Conservation (phyloP, 2,329 filamentous ascomycete species). For the Cordyceps javanica region DNA sequence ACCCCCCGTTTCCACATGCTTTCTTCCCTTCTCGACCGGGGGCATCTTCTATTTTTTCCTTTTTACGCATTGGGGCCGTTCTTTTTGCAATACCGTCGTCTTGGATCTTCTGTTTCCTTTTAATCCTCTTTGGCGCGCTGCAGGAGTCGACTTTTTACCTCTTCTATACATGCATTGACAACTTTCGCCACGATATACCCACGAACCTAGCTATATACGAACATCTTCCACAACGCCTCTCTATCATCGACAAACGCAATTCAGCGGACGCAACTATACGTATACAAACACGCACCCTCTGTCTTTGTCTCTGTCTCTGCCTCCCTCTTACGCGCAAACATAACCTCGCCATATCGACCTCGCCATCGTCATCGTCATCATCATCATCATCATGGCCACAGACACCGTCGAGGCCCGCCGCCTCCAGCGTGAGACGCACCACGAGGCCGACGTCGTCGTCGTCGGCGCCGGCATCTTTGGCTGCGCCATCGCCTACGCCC, state of each 20-base stretch:
- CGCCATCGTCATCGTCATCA: no score
- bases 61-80: neutral
- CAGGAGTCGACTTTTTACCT: neutral
- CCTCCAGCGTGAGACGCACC: slow-evolving; percentile 46
- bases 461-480: slow-evolving; percentile 89
- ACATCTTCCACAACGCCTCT: no score
- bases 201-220: no score
- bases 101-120: neutral
- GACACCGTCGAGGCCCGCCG: slow-evolving; percentile 34
- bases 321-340: no score
- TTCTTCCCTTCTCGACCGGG: neutral
- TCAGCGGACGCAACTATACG: no score
- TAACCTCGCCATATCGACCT: neutral
- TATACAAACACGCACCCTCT: no score
- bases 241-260: no score
- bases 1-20: slow-evolving; percentile 12
- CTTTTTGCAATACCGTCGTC: no score
- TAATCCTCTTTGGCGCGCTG: no score
- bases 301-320: no score
- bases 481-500: slow-evolving; percentile 75
- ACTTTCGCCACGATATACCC: neutral
- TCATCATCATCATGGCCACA: slow-evolving; percentile 8
- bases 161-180: neutral
- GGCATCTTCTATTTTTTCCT: neutral
- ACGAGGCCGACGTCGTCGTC: slow-evolving; percentile 77